Evolutionary conservation across 805 yeast species (phyloP), one percentile per base, ranked within the genome.

Genomic region (Yarrowia sp.): DNA sequence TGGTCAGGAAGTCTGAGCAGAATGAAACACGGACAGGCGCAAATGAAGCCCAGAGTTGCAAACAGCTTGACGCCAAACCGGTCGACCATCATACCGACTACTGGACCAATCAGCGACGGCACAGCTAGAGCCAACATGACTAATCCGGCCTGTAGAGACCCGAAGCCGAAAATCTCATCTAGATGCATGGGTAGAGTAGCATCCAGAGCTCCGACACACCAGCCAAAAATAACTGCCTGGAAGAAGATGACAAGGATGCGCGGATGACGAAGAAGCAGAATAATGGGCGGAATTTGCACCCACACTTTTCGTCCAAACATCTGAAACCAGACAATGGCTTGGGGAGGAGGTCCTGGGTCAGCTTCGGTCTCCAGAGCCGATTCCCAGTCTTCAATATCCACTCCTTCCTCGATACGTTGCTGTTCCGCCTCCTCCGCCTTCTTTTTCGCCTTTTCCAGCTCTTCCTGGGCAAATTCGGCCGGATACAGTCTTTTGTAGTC

Each of bases 121-220:
- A 70, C 38, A 0, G 74, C 76, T n/a, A 74, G 59, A 1, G 75
- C 71, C 28, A 75, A 61, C 61, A 75, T 73, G 49, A 73, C 67
- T 40, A 75, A 66, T 0, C 76, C 76, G 4, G 73, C 54, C 14
- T 70, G 69, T 16, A 73, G 67, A 0, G 78, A 71, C 49, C 66
- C 65, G 48, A 71, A 75, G 14, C 70, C 66, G 56, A 75, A 75
- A 1, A 72, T 43, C 4, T 67, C 67, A 14, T 72, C 67, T 21
- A 75, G 59, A 64, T 71, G 76, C 16, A 74, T 64, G 9, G 78
- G 71, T 14, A 75, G 61, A 1, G 75, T 73, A 4, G 78, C 67
- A 58, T 75, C 78, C n/a, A 75, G 38, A 5, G 73, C 71, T 54
- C 73, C 62, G 49, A 74, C 59, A 35, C 74, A 61, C 76, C 75